Conservation (phyloP, 306 rosid species). For the Cicer judaicum region DNA sequence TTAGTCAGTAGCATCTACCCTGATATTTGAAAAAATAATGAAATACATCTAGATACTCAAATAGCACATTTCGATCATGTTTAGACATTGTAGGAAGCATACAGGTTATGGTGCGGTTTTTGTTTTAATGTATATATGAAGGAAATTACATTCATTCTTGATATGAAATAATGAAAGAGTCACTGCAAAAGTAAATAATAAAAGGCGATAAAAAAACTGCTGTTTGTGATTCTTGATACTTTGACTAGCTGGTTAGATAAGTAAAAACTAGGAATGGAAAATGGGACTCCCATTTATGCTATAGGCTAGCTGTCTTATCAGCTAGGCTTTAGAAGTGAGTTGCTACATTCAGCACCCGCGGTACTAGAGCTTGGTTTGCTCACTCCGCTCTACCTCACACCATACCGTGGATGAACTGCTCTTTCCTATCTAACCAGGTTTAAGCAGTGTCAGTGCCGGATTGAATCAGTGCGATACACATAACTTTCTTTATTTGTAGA, state of each 20-base stretch:
- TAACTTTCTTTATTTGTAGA: background rate
- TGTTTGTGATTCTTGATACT: background rate
- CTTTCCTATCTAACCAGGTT: slow-evolving; percentile 15
- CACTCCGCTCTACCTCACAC: background rate
- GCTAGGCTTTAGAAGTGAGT: slow-evolving; percentile 23
- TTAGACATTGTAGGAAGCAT: no score
- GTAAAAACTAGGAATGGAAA: slow-evolving; percentile 1
- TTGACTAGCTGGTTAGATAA: background rate
- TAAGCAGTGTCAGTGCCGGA: background rate
- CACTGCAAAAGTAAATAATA: background rate
- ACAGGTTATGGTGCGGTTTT: background rate
- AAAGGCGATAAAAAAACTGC: background rate
- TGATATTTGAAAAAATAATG: background rate
- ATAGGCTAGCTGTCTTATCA: slow-evolving; percentile 4
- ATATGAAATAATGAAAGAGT: slow-evolving; percentile 8
- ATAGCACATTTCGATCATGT: background rate
- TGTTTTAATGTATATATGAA: background rate
- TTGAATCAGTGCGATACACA: background rate
- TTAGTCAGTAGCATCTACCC: slow-evolving; percentile 14
- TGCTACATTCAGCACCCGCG: background rate
- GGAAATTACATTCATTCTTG: slow-evolving; percentile 22
- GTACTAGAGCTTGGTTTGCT: slow-evolving; percentile 5
- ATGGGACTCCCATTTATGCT: slow-evolving; percentile 2
- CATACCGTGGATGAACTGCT: background rate
- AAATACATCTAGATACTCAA: slow-evolving; percentile 7